Conservation (phyloP, 1,284 basidiomycete species). For the Xerocomus alliaceus region DNA sequence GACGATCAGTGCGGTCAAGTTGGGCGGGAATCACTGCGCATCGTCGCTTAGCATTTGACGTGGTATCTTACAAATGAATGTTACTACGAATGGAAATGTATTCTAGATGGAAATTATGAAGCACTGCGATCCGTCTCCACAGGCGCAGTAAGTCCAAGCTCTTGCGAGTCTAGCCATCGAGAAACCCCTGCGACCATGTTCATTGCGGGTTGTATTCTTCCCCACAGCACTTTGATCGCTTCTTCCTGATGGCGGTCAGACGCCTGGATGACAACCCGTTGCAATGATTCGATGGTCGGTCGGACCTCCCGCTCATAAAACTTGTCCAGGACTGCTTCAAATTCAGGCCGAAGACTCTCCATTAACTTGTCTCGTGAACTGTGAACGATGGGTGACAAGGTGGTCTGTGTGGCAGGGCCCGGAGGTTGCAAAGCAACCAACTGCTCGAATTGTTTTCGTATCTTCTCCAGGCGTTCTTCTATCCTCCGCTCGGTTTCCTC, state of each 20-base stretch:
- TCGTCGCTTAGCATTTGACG: no score
- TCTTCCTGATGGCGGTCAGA: constrained; percentile 34
- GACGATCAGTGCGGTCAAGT: no score
- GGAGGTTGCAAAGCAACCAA: constrained; percentile 16
- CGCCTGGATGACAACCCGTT: constrained; percentile 11
- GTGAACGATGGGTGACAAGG: background rate
- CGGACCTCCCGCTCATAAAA: constrained; percentile 34
- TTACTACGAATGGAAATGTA: constrained; percentile 26
- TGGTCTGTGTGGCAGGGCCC: background rate
- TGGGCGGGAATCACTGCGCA: no score
- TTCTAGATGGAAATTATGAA: background rate
- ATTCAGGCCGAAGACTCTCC: constrained; percentile 24
- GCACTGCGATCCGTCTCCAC: background rate
- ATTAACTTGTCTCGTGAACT: constrained; percentile 23
- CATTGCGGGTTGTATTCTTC: constrained; percentile 39
- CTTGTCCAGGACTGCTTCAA: constrained; percentile 26
- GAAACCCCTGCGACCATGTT: constrained; percentile 41
- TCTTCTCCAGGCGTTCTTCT: constrained; percentile 22
- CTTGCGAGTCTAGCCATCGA: constrained; percentile 39
- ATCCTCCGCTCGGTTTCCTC: constrained; percentile 17
- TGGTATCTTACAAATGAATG: constrained; percentile 27
- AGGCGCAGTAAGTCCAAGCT: constrained; percentile 34
- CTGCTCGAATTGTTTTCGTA: constrained; percentile 28
- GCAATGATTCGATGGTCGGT: constrained; percentile 26
- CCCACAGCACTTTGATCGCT: constrained; percentile 35